These are phyloP conservation scores for Mycena alexandri DNA, from an alignment of 768 basidiomycete species.

Conservation along the genomic window DNA sequence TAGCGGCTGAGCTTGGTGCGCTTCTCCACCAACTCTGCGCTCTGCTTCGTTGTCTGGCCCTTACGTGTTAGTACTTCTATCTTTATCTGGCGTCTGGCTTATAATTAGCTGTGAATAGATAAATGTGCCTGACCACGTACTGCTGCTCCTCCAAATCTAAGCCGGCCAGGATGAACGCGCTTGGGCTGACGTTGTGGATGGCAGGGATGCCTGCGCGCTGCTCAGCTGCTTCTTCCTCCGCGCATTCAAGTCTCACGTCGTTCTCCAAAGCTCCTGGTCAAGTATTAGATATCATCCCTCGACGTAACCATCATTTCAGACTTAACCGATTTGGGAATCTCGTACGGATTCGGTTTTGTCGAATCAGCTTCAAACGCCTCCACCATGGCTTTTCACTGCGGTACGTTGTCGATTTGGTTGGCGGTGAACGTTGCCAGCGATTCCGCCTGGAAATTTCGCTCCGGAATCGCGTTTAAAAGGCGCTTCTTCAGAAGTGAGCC, in stretches of 20 bases:
- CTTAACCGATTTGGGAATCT: background rate
- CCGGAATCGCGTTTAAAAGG: slow-evolving; percentile 10
- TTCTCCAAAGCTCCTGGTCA: slow-evolving; percentile 33
- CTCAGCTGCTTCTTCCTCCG: slow-evolving; percentile 30
- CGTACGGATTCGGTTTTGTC: slow-evolving; percentile 8
- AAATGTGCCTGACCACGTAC: no score
- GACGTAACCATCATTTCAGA: no score
- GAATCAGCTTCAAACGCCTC: slow-evolving; percentile 18
- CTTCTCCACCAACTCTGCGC: background rate
- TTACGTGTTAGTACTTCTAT: slow-evolving; percentile 16
- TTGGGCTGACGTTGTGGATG: slow-evolving; percentile 39
- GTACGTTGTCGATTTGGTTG: background rate
- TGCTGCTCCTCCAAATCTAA: slow-evolving; percentile 41
- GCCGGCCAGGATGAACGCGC: slow-evolving; percentile 32
- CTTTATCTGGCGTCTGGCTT: no score
- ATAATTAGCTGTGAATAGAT: no score
- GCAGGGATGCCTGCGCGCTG: background rate
- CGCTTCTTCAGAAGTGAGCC: slow-evolving; percentile 37
- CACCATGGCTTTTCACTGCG: slow-evolving; percentile 11
- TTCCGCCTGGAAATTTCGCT: slow-evolving; percentile 16
- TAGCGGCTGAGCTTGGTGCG: slow-evolving; percentile 15
- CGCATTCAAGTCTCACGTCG: slow-evolving; percentile 24
- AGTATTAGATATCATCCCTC: no score
- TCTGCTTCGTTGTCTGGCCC: background rate
- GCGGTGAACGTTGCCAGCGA: background rate